Evolutionary conservation across 306 rosid genomes (phyloP).

Genomic region (Heteromeles arbutifolia): DNA sequence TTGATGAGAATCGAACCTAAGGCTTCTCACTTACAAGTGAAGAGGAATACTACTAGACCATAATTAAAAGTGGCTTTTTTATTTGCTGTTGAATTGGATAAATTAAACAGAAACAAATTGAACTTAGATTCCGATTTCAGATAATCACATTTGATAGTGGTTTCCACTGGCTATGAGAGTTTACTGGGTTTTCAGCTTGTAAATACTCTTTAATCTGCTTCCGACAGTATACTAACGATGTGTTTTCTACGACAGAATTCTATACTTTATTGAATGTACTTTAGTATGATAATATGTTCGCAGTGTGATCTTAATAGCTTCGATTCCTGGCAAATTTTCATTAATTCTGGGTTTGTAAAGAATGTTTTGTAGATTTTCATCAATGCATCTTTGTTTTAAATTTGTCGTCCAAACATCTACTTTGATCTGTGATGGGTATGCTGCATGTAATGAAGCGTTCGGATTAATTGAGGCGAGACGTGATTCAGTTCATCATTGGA

Average conservation of each 20-base stretch:
- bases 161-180: neutral
- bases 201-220: neutral
- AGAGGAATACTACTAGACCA: too few relatives aligned
- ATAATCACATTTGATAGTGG: too few relatives aligned
- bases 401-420: neutral
- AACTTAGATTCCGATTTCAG: neutral
- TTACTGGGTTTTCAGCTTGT: neutral
- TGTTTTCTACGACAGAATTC: neutral
- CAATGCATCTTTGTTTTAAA: neutral
- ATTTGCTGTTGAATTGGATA: too few relatives aligned
- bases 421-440: neutral
- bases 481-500: too few relatives aligned
- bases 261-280: neutral
- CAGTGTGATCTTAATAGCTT: neutral
- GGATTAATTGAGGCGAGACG: too few relatives aligned
- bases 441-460: neutral
- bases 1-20: too few relatives aligned
- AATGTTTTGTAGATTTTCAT: neutral
- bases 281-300: neutral
- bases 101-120: too few relatives aligned
- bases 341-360: neutral
- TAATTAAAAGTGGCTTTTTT: rapidly evolving
- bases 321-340: neutral
- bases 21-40: rapidly evolving
- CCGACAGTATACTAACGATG: neutral